A percentile compares a stretch with the other conserved stretches of the same genome.
Conservation (phyloP, 2,329 filamentous ascomycete species). For the Pseudogymnoascus sp. region DNA sequence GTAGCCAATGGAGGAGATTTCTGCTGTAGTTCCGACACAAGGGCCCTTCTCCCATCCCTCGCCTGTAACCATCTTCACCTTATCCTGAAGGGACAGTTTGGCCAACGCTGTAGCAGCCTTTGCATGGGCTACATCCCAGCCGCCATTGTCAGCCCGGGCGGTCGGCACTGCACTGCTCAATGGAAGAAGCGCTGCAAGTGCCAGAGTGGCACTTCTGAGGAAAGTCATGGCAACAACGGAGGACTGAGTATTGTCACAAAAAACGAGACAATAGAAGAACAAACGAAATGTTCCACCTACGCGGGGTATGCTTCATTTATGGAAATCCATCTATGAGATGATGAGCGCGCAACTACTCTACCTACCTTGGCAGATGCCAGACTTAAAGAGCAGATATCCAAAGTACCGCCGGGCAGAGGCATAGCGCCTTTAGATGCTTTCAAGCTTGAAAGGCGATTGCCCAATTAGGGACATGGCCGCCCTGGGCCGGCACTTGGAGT, state of each 20-base stretch:
- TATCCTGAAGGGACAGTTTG: slow-evolving; percentile 67
- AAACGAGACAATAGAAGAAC: background rate
- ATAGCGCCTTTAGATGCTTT: background rate
- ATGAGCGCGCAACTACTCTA: slow-evolving; percentile 5
- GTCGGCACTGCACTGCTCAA: background rate
- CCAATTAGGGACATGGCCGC: background rate
- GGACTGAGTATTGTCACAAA: background rate
- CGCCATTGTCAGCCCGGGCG: background rate
- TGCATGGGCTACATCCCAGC: slow-evolving; percentile 63
- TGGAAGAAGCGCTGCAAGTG: slow-evolving; percentile 5
- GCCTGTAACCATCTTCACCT: slow-evolving; percentile 73
- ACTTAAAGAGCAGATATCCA: background rate
- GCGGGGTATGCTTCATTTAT: background rate
- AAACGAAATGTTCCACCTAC: background rate
- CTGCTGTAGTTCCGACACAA: slow-evolving; percentile 58
- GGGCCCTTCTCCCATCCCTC: slow-evolving; percentile 68
- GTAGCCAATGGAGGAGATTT: slow-evolving; percentile 54
- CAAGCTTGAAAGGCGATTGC: background rate
- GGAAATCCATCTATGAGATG: background rate
- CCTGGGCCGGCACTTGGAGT: background rate
- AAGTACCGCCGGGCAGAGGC: background rate
- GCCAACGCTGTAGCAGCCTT: slow-evolving; percentile 63
- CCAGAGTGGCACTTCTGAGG: slow-evolving; percentile 1
- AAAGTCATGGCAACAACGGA: background rate
- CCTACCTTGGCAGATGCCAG: slow-evolving; percentile 3